These are phyloP conservation scores for Cyberlindnera meyerae DNA, from an alignment of 805 yeast species.

Conservation along the genomic window DNA sequence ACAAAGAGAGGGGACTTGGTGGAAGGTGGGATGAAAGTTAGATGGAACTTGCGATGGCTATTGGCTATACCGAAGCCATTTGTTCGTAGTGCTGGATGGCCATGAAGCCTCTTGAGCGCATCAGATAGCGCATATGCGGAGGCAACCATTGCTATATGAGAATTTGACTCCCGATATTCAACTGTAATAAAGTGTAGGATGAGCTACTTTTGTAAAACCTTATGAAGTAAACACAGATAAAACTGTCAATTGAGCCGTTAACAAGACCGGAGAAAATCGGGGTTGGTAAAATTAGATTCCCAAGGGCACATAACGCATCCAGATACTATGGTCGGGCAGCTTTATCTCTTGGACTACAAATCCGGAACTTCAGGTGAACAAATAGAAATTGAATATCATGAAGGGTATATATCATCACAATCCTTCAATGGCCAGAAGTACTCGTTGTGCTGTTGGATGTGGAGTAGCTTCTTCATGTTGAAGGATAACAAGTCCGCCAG, in stretches of 20 bases:
- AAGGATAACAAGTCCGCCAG: constrained; percentile 18
- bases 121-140: constrained; percentile 11
- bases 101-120: constrained; percentile 24
- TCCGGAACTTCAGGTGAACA: too few species aligned
- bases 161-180: not conserved
- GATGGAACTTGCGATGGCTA: constrained; percentile 34
- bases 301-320: constrained; percentile 1
- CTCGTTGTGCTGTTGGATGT: constrained; percentile 16
- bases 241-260: too few species aligned
- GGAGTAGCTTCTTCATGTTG: constrained; percentile 13
- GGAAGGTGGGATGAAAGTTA: constrained; percentile 35
- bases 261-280: too few species aligned
- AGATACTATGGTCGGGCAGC: too few species aligned
- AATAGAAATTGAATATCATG: not conserved
- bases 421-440: constrained; percentile 18
- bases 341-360: not conserved
- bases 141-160: constrained; percentile 11
- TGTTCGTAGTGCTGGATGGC: constrained; percentile 34
- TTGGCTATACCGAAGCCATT: constrained; percentile 39
- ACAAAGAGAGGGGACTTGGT: constrained; percentile 37
- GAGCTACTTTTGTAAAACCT: not conserved
- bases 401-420: constrained; percentile 13
- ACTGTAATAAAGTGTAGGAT: not conserved
- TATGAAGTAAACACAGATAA: not conserved
- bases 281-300: too few species aligned